Base-by-base conservation (phyloP, 495 filamentous ascomycete genomes). In the Physcia stellaris region DNA sequence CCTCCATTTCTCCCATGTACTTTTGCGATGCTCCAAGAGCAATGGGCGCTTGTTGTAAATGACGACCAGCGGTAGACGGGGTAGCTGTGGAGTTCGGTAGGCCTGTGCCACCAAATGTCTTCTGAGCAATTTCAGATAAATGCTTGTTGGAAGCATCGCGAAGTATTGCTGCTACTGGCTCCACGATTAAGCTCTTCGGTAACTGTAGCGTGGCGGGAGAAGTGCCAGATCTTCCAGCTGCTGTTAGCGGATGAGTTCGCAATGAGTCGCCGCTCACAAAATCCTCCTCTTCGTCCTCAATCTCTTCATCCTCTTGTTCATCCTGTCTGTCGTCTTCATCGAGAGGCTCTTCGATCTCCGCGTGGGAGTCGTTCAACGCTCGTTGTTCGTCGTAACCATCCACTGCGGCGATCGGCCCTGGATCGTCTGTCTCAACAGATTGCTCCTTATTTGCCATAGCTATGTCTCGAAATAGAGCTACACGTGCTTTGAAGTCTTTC, bases 1-100 rank as follows among this genome's bases (percentile, higher is more conserved):
- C 81, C 52, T 94, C 83, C 58, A 94, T 88, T 20, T 84, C 75
- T 3, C 64, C 64, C 84, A 95, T 92, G 21, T 62, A 61, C 37
- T 69, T 62, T 39, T 90, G 79, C 3, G 68, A 66, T 2, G 83
- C 79, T 46, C 78, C 68, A 15, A 96, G 55, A 2, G 67, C 65
- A 19, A 95, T 77, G 2, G 73, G 64, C 40, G 73, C 71, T 56
- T 88, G 83, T 22, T 71, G 70, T 32, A 68, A 37, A 31, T 71
- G 57, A 18, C 68, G 64, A 37, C 51, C 37, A 31, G 56, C 53
- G 17, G 62, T 49, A 19, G 59, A 55, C 10, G 69, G 62, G 4
- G 75, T 80, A 7, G 66, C 64, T 1, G 77, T 67, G 9, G 83
- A 88, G 50, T 80, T 66, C 18, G 86, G 86, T 17, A 98, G 61